These are phyloP conservation scores for Rhododendron kiyosumense DNA, from an alignment of 148 eudicot species.

Conservation along the genomic window DNA sequence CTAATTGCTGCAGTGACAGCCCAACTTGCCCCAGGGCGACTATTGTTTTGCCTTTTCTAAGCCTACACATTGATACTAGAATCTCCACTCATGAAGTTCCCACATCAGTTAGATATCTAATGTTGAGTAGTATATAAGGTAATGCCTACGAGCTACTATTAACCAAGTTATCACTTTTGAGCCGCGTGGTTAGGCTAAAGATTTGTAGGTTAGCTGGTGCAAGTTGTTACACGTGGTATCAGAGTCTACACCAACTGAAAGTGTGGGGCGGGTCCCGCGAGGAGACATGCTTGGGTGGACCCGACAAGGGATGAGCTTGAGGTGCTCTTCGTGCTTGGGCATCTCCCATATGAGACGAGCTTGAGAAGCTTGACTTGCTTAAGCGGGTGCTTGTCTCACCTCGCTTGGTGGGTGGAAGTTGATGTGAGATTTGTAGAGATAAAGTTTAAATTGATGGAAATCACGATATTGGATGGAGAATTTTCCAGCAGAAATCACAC, in stretches of 20 bases:
- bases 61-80: background rate
- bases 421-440: background rate
- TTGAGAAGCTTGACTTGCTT: too few species aligned
- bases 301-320: too few species aligned
- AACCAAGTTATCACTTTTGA: background rate
- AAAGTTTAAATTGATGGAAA: background rate
- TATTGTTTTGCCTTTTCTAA: background rate
- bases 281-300: too few species aligned
- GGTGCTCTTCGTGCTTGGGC: too few species aligned
- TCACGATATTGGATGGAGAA: background rate
- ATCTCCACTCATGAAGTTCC: background rate
- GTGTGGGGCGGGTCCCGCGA: too few species aligned
- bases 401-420: too few species aligned
- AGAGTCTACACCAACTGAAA: too few species aligned
- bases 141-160: background rate
- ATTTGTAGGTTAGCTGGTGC: background rate
- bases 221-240: background rate
- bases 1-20: background rate
- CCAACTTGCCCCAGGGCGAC: background rate
- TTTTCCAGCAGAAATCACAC: background rate
- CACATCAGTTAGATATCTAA: background rate
- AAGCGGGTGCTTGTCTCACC: too few species aligned
- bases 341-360: too few species aligned
- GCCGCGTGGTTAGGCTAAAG: background rate
- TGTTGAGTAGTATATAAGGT: background rate